Base-by-base conservation (phyloP, 768 basidiomycete genomes). In the Neoboletus subvelutipes region DNA sequence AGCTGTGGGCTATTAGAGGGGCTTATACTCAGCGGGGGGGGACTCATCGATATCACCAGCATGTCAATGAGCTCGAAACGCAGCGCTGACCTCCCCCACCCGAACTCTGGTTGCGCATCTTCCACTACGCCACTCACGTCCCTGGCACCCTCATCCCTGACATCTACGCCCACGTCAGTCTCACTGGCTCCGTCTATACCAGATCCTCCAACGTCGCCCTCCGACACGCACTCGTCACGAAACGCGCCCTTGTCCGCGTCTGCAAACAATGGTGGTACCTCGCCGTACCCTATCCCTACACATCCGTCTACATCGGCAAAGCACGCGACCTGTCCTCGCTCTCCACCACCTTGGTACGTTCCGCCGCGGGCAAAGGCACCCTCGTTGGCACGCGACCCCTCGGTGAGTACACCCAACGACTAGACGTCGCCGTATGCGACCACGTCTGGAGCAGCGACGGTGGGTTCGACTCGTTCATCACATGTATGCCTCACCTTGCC, bases 201-300 rank as follows among this genome's bases (percentile, higher is more conserved):
- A 62, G 24, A n/a, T n/a, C n/a, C n/a, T n/a, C n/a, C n/a, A n/a
- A n/a, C n/a, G n/a, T n/a, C n/a, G n/a, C n/a, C n/a, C n/a, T n/a
- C n/a, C n/a, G n/a, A n/a, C n/a, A n/a, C n/a, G n/a, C n/a, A n/a
- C n/a, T n/a, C n/a, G n/a, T n/a, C n/a, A n/a, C n/a, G n/a, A n/a
- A n/a, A n/a, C n/a, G n/a, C n/a, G n/a, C n/a, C n/a, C n/a, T n/a
- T 26, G 71, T 72, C 2, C 63, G 65, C 8, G 71, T 71, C 36
- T 72, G 67, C 58, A 71, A 49, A 46, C 63, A 56, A 50, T 71
- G 70, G 70, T 68, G 62, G 60, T 54, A 66, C 42, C 50, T 72
- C 34, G 65, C n/a, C n/a, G n/a, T n/a, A n/a, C n/a, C n/a, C n/a
- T n/a, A n/a, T n/a, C n/a, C n/a, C n/a, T n/a, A n/a, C n/a, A n/a